Percentiles rank a stretch among this genome's conserved stretches.
phyloP scores from a whole-genome alignment of 140 eudicot species.

The Erigeron philadelphicus region DNA sequence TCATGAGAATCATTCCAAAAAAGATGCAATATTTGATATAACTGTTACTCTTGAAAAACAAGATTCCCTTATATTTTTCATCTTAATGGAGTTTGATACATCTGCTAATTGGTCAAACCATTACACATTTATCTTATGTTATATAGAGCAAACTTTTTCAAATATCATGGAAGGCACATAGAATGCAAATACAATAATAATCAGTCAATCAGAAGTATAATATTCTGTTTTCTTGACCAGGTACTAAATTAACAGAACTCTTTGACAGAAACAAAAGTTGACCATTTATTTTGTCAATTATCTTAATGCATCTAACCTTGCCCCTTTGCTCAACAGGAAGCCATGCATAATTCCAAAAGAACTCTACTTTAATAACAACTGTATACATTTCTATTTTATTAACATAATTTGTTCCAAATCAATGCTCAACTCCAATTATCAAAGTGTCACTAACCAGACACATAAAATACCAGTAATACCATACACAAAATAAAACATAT shows the following conservation, averaged over 20 bases:
- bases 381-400: neutral
- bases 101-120: neutral
- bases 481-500: neutral
- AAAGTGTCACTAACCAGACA: neutral
- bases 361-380: slow-evolving; percentile 1
- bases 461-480: neutral
- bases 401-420: neutral
- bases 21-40: neutral
- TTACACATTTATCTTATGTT: neutral
- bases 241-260: neutral
- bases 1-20: neutral
- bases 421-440: slow-evolving; percentile 1
- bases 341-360: slow-evolving; percentile 7
- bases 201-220: neutral
- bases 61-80: neutral
- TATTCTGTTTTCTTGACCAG: neutral
- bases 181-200: neutral
- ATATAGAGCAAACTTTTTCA: neutral
- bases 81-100: neutral
- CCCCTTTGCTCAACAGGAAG: slow-evolving; percentile 19
- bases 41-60: neutral
- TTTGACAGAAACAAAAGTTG: slow-evolving; percentile 13
- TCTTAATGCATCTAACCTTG: slow-evolving; percentile 8
- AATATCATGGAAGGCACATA: neutral
- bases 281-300: slow-evolving; percentile 10